Conservation (phyloP, 345 rosid species). For the Linum usitatissimum region DNA sequence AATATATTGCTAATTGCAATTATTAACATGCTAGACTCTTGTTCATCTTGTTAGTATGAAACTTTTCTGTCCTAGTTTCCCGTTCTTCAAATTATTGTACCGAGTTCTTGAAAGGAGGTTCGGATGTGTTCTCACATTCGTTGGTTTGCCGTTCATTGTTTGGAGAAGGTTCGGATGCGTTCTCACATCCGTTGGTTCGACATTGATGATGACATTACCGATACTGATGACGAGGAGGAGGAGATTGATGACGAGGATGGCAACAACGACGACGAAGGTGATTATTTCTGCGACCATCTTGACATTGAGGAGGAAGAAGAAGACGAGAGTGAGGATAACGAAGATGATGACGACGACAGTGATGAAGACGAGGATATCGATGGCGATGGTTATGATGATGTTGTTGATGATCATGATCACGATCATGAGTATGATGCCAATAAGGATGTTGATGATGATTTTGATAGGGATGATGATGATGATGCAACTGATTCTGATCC, state of each 20-base stretch:
- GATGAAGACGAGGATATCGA: conserved; percentile 12
- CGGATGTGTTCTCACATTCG: conserved; percentile 15
- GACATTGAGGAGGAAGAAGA: neutral
- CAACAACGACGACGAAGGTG: conserved; percentile 20
- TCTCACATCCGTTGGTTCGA: conserved; percentile 15
- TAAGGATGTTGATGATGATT: conserved; percentile 18
- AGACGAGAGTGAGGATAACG: neutral
- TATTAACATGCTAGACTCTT: neutral
- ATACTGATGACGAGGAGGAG: conserved; percentile 7
- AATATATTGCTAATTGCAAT: neutral
- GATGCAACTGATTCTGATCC: conserved; percentile 30
- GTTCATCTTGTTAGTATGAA: neutral
- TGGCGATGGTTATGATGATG: conserved; percentile 7
- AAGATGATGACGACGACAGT: neutral
- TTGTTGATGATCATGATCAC: conserved; percentile 3
- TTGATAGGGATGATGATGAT: conserved; percentile 13
- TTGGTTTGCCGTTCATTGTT: too few species aligned
- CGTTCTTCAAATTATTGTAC: too few species aligned
- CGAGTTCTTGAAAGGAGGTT: conserved; percentile 27
- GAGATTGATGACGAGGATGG: conserved; percentile 14
- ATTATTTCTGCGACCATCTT: neutral
- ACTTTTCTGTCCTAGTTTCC: neutral
- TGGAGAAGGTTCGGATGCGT: too few species aligned
- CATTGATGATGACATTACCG: conserved; percentile 5
- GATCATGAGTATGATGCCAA: neutral